Evolutionary conservation across 345 rosid genomes (phyloP), one percentile per base, ranked within the genome.

Genomic region (Chamaenerion angustifolium): DNA sequence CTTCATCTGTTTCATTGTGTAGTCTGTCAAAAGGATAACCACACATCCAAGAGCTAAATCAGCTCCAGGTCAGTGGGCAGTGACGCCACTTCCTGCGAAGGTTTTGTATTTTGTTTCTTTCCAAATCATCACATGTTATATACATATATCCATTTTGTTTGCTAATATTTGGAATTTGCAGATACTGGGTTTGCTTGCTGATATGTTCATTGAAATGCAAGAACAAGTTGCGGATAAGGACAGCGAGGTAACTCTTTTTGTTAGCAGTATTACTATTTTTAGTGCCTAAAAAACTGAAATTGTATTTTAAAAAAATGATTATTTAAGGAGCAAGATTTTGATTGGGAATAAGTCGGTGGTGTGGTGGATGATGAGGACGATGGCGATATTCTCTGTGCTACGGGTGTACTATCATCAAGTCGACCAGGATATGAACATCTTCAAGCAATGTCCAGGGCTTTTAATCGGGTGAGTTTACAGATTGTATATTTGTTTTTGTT

Each of bases 11-110:
- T 42, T 61, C 31, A 40, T 16, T 47, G 37, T 60, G 16, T 44
- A 89, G 97, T 69, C 84, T 49, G 62, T 64, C 43, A 60, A 78
- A 60, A 94, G 88, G 69, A 77, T 89, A 76, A 83, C 75, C 56
- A 85, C 97, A 54, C 95, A 95, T 45, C 79, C 95, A 51, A 89
- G 79, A 76, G 77, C 92, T 68, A 89, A 79, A 76, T 65, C 61
- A 18, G 73, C 80, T 70, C 95, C 94, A n/a, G 90, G 83, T 63
- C 82, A 70, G 48, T 89, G 97, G 97, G 81, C 86, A 19, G 46
- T 71, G 54, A 57, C 81, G 53, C 80, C 83, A 43, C 81, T 89
- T 45, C 88, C 95, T 64, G 75, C 54, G 31, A 89, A 85, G 93
- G 97, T 83, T 72, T 52, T 54, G 51, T n/a, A n/a, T n/a, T n/a